Base-by-base conservation (phyloP, 2,329 filamentous ascomycete species). In the Bipolaris sorokiniana region DNA sequence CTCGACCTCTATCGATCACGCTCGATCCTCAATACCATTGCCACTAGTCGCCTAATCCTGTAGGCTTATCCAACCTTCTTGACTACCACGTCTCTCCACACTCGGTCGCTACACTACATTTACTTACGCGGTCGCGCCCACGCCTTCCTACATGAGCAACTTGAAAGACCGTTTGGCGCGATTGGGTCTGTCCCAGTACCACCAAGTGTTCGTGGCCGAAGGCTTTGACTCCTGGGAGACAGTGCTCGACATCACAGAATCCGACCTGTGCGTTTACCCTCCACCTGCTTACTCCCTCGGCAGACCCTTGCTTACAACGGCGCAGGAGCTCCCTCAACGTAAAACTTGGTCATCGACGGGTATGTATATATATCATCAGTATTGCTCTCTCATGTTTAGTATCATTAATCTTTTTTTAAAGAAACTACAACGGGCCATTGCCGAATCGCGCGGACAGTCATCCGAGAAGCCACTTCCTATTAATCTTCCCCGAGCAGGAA, bases 181-280 rank as follows among this genome's bases (percentile, higher is more conserved):
- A 82, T 82, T 94, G 81, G 90, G 90, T 73, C 83, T 95, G 75
- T 82, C 86, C 78, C 89, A 92, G 77, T 94, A 95, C 78, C 84
- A 90, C 58, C 83, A 88, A 64, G 78, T 82, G 54, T 90, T 95
- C 67, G 74, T 91, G 41, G 86, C 90, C 51, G 90, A 94, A 76
- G 91, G 91, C 3, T 95, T 95, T 74, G 91, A 95, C 75, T 87
- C 88, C 10, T 94, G 91, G 91, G 89, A 92, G 33, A 92, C 88
- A 1, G 88, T 94, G 53, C 81, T 92, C 48, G 90, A 94, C 71
- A 92, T 95, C 51, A 92, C 90, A 59, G 91, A 94, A 76, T 90
- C 89, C 22, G 91, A 95, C 70, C 81, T 95, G 89, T 92, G 77
- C 74, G 87, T 33, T 33, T 18, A n/a, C 38, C 15, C 34, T 49